Evolutionary conservation across 2,329 filamentous ascomycete species (phyloP).

Genomic region (Fusarium piperis): DNA sequence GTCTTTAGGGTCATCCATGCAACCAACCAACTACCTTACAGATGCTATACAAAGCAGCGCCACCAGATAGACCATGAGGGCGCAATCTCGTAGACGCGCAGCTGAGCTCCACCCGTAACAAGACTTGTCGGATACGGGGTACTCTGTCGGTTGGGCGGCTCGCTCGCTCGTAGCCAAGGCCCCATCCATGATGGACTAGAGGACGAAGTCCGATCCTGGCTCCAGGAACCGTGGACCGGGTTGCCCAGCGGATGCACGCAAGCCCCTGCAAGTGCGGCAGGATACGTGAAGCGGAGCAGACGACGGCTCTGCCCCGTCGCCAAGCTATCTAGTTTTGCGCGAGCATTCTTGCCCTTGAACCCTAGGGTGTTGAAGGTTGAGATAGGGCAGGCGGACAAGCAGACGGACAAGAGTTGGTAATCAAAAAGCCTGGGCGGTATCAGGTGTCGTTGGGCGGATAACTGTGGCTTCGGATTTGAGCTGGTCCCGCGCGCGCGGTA

Average conservation of each 20-base stretch:
- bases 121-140: slow-evolving; percentile 19
- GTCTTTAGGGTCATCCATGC: neutral
- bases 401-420: neutral
- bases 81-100: slow-evolving; percentile 25
- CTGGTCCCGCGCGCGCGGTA: slow-evolving; percentile 23
- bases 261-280: slow-evolving; percentile 17
- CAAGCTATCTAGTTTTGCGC: slow-evolving; percentile 14
- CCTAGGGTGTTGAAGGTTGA: neutral
- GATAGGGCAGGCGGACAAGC: slow-evolving; percentile 12
- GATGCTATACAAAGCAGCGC: slow-evolving; percentile 22
- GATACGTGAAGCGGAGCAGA: slow-evolving; percentile 13
- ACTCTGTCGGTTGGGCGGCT: neutral
- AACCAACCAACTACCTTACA: slow-evolving; percentile 7
- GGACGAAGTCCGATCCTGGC: neutral
- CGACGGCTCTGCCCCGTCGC: slow-evolving; percentile 15
- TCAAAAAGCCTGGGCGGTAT: slow-evolving; percentile 6
- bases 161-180: neutral
- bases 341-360: slow-evolving; percentile 3
- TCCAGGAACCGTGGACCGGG: neutral
- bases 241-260: neutral
- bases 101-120: slow-evolving; percentile 10
- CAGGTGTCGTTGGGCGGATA: slow-evolving; percentile 10
- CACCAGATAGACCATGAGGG: slow-evolving; percentile 21
- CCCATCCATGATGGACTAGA: neutral
- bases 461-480: slow-evolving; percentile 17